Percentiles rank a stretch among this genome's conserved stretches.
Conservation (phyloP, 139 green algal species). For the Chlorella sp. region DNA sequence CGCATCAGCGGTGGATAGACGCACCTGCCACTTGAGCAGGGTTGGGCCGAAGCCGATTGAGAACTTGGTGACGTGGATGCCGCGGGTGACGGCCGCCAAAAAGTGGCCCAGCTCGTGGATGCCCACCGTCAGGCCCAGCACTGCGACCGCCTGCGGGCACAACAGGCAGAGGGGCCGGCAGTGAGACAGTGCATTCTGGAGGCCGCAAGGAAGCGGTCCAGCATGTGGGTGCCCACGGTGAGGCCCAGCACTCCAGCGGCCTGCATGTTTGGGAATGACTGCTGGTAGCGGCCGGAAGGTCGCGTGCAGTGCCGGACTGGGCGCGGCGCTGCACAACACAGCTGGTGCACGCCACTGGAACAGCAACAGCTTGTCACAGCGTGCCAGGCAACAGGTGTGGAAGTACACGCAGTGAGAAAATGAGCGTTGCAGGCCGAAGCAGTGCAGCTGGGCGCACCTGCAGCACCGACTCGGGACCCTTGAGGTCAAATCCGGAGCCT, state of each 20-base stretch:
- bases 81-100: slow-evolving; percentile 75
- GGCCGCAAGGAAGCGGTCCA: slow-evolving; percentile 92
- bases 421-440: too few relatives aligned
- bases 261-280: too few relatives aligned
- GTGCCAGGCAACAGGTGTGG: too few relatives aligned
- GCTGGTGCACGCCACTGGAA: neutral
- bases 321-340: neutral
- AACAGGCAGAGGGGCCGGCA: too few relatives aligned
- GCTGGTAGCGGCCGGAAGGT: too few relatives aligned
- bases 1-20: too few relatives aligned
- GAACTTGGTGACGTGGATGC: slow-evolving; percentile 97
- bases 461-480: slow-evolving; percentile 62
- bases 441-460: slow-evolving; percentile 80
- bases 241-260: too few relatives aligned
- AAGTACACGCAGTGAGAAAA: too few relatives aligned
- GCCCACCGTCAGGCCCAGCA: slow-evolving; percentile 70
- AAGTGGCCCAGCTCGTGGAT: slow-evolving; percentile 98
- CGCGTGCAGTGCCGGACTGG: too few relatives aligned
- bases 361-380: too few relatives aligned
- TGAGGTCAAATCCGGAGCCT: slow-evolving; percentile 62
- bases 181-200: neutral
- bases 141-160: slow-evolving; percentile 67
- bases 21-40: slow-evolving; percentile 76
- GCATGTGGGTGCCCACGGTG: slow-evolving; percentile 93
- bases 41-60: slow-evolving; percentile 94